phyloP scores from a whole-genome alignment of 139 green algal genomes.

The Protoeuglena noctilucae region DNA sequence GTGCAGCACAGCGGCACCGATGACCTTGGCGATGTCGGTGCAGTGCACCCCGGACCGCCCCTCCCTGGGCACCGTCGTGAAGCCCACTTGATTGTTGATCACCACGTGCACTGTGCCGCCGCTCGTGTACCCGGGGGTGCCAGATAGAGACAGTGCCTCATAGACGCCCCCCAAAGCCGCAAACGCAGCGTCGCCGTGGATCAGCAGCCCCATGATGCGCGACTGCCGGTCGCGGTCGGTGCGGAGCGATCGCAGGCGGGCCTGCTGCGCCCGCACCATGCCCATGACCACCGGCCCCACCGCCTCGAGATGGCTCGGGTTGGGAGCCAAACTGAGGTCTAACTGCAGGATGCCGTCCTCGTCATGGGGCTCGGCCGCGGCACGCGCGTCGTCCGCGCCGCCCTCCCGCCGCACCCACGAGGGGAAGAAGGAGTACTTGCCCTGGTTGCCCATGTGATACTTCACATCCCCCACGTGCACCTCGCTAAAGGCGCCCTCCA shows the following conservation, averaged over 20 bases:
- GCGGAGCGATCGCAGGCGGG: not conserved
- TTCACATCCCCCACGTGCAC: slow-evolving; percentile 48
- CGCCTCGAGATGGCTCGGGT: slow-evolving; percentile 59
- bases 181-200: slow-evolving; percentile 58
- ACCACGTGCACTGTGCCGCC: slow-evolving; percentile 62
- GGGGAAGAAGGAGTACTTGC: slow-evolving; percentile 14
- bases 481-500: slow-evolving; percentile 26
- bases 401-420: not conserved
- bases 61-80: slow-evolving; percentile 51
- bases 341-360: not conserved
- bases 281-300: slow-evolving; percentile 56
- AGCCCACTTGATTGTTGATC: slow-evolving; percentile 78
- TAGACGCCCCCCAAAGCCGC: slow-evolving; percentile 41
- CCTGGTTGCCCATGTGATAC: slow-evolving; percentile 37
- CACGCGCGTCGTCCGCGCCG: not conserved
- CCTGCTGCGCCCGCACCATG: slow-evolving; percentile 52
- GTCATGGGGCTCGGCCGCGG: not conserved
- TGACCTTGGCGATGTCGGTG: slow-evolving; percentile 45
- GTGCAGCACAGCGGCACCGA: slow-evolving; percentile 38
- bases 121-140: slow-evolving; percentile 42
- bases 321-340: slow-evolving; percentile 37
- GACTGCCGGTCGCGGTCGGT: not conserved
- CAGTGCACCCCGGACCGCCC: slow-evolving; percentile 37
- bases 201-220: slow-evolving; percentile 26
- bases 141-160: slow-evolving; percentile 36